phyloP scores from a whole-genome alignment of 768 basidiomycete species.

The Mycena pura region DNA sequence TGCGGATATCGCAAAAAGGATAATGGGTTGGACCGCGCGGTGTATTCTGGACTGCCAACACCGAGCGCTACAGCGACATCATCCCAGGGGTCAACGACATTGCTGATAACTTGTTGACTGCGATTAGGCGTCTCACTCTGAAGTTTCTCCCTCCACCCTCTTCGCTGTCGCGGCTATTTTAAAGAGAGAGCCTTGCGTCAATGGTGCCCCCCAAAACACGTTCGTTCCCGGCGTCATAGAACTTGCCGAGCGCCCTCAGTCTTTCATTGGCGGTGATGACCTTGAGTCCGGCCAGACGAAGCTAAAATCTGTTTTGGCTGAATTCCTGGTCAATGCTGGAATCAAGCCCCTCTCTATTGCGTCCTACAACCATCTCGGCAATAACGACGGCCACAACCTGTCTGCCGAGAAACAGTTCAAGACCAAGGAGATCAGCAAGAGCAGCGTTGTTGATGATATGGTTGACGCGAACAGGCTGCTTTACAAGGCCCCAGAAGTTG shows the following conservation, averaged over 20 bases:
- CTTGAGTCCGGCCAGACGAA: conserved; percentile 98
- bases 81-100: conserved; percentile 96
- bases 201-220: conserved; percentile 98
- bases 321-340: conserved; percentile 98
- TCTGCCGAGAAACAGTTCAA: conserved; percentile 92
- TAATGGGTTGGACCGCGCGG: conserved; percentile 82
- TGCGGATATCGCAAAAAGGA: conserved; percentile 87
- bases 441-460: conserved; percentile 97
- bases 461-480: conserved; percentile 88
- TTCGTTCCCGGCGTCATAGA: conserved; percentile 95
- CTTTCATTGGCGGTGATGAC: conserved; percentile 98
- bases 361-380: conserved; percentile 98
- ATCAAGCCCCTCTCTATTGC: conserved; percentile 98
- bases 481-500: conserved; percentile 79
- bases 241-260: conserved; percentile 85
- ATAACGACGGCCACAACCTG: conserved; percentile 95
- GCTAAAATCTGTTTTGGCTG: conserved; percentile 94
- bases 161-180: conserved; percentile 97
- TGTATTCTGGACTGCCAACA: conserved; percentile 99
- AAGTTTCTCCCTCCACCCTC: conserved; percentile 94
- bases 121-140: conserved; percentile 85
- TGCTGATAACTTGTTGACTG: conserved; percentile 79
- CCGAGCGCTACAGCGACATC: conserved; percentile 95
- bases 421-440: conserved; percentile 98
- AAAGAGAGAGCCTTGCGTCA: conserved; percentile 95